phyloP scores from a whole-genome alignment of 805 yeast species.

The Sungouiozyma ichnusensis region DNA sequence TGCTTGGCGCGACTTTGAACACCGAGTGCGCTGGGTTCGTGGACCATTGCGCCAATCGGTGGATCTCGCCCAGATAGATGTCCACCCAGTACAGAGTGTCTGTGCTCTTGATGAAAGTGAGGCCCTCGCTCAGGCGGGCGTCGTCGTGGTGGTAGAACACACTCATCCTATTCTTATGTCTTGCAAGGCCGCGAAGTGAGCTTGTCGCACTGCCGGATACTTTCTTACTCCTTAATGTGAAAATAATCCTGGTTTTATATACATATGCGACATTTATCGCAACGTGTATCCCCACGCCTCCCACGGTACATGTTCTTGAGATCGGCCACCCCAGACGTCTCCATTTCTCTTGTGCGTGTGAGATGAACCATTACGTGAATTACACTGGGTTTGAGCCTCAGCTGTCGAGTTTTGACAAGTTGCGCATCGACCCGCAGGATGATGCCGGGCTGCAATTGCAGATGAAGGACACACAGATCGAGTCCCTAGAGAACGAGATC shows the following conservation, averaged over 20 bases:
- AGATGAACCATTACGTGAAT: background rate
- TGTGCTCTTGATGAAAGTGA: slow-evolving; percentile 49
- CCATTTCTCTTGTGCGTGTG: no score
- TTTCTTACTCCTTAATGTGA: no score
- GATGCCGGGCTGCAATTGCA: slow-evolving; percentile 33
- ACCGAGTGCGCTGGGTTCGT: slow-evolving; percentile 16
- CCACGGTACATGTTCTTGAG: no score
- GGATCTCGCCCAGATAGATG: slow-evolving; percentile 30
- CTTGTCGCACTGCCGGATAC: no score
- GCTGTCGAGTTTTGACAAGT: background rate
- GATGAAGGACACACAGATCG: slow-evolving; percentile 44
- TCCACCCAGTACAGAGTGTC: slow-evolving; percentile 38
- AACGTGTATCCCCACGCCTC: no score
- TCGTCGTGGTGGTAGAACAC: slow-evolving; percentile 12
- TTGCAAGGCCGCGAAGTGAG: no score
- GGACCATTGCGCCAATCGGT: slow-evolving; percentile 22
- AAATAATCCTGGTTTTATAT: no score
- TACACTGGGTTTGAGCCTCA: background rate
- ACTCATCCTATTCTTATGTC: no score
- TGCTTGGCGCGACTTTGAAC: slow-evolving; percentile 6
- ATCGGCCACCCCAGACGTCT: no score
- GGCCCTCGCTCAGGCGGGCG: slow-evolving; percentile 50
- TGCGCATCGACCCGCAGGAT: background rate
- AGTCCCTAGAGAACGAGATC: slow-evolving; percentile 36
- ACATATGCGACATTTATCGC: no score